phyloP scores from a whole-genome alignment of 805 yeast species.

The Zygotorulaspora florentina region DNA sequence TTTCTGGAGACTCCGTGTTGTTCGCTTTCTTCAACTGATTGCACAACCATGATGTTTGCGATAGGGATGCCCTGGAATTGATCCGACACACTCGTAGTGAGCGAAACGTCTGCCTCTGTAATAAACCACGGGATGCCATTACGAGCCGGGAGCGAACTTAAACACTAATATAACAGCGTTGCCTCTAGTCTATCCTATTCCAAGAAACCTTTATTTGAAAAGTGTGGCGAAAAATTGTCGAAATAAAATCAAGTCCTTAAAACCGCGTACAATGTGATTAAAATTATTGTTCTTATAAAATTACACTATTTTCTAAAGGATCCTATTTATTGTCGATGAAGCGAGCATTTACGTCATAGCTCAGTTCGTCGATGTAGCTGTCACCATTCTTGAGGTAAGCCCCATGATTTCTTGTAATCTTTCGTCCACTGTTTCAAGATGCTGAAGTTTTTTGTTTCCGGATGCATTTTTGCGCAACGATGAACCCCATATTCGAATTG shows the following conservation, averaged over 20 bases:
- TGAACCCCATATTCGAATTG: slow-evolving; percentile 23
- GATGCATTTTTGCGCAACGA: slow-evolving; percentile 27
- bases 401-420: slow-evolving; percentile 27
- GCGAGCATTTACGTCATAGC: neutral
- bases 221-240: neutral
- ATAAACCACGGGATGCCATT: slow-evolving; percentile 4
- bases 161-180: too few relatives aligned
- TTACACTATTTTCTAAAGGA: too few relatives aligned
- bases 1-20: slow-evolving; percentile 26
- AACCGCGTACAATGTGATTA: neutral
- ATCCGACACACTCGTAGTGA: slow-evolving; percentile 2
- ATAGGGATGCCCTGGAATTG: slow-evolving; percentile 3
- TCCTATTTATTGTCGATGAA: too few relatives aligned
- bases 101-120: slow-evolving; percentile 3
- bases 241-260: neutral
- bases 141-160: neutral
- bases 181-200: too few relatives aligned
- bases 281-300: neutral
- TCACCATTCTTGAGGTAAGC: slow-evolving; percentile 12
- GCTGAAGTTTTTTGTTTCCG: slow-evolving; percentile 26
- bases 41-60: slow-evolving; percentile 5
- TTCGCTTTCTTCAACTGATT: slow-evolving; percentile 3
- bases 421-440: slow-evolving; percentile 30
- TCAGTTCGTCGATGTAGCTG: slow-evolving; percentile 10
- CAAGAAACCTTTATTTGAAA: too few relatives aligned